Evolutionary conservation across 768 basidiomycete genomes (phyloP), one percentile per base, ranked within the genome.

Genomic region (Dioszegia hungarica): DNA sequence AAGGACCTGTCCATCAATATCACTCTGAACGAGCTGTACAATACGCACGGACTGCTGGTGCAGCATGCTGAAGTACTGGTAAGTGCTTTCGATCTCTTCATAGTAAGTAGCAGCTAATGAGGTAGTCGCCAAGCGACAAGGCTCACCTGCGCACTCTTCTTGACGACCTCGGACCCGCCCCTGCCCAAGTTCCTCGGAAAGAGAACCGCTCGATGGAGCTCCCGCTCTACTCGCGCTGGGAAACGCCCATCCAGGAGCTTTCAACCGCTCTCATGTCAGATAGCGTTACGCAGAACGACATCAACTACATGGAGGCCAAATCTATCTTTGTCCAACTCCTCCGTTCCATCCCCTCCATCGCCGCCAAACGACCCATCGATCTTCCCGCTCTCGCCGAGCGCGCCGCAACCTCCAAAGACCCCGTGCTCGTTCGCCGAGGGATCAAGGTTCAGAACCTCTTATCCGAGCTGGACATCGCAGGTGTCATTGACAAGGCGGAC

Each of bases 371-470:
- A 28, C 95, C 95, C 0, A 89, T 95, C 73, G 86, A 95, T 72
- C 84, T 99, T 17, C 80, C 85, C 25, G 85, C 82, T 5, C 86
- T 98, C 59, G 94, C 94, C 10, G 95, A 99, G 76, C 82, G 87
- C 22, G 94, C 95, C 5, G 95, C 95, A 17, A 97, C 95, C 22
- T 92, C 93, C 46, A 98, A 97, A 77, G 95, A 99, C 72, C 89
- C 90, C 28, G 87, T 86, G 24, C 84, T 99, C 27, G 95, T 99
- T 28, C 85, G 94, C 37, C 91, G 87, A 72, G 95, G 95, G 31
- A 95, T 99, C 84, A 99, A 99, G 74, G 94, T 98, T 69, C 97
- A 98, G 81, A 93, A 97, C 80, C 94, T 99, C 89, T 80, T 99
- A 29, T 84, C 93, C 49, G 95, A 98, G 76, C 80, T 99, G 43